These are phyloP conservation scores for Atkinsonella hypoxylon DNA, from an alignment of 2,329 filamentous ascomycete genomes.

Conservation along the genomic window DNA sequence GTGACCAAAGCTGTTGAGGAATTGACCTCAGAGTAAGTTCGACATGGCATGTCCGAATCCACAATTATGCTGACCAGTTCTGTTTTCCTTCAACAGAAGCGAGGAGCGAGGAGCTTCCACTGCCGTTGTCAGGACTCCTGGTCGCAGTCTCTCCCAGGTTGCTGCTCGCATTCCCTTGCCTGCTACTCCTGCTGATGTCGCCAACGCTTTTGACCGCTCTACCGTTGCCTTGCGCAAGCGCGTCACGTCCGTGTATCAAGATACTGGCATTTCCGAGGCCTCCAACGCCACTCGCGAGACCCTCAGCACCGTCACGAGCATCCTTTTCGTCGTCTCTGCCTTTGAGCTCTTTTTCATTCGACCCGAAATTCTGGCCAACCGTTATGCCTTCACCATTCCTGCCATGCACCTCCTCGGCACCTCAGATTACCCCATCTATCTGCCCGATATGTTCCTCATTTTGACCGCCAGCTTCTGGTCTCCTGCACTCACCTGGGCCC, in stretches of 20 bases:
- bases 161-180: constrained; percentile 57
- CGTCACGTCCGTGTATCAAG: constrained; percentile 50
- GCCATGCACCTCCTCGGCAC: constrained; percentile 43
- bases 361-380: constrained; percentile 56
- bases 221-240: constrained; percentile 54
- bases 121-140: constrained; percentile 36
- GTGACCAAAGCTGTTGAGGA: constrained; percentile 34
- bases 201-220: constrained; percentile 61
- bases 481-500: constrained; percentile 62
- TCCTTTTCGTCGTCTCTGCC: constrained; percentile 55
- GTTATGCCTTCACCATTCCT: constrained; percentile 62
- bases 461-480: constrained; percentile 74
- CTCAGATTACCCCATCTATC: constrained; percentile 46
- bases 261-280: constrained; percentile 53
- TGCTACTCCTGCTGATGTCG: constrained; percentile 68
- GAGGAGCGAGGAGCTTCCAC: constrained; percentile 27
- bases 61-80: not conserved
- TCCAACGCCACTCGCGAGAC: constrained; percentile 55
- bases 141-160: constrained; percentile 40
- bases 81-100: constrained; percentile 12
- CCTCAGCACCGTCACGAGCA: constrained; percentile 59
- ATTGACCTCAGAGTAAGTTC: constrained; percentile 32
- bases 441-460: constrained; percentile 73
- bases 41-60: not conserved
- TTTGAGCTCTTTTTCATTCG: constrained; percentile 64